A percentile compares a stretch with the other conserved stretches of the same genome.
phyloP scores from a whole-genome alignment of 108 stramenopile genomes.

The Cyclotella baltica region DNA sequence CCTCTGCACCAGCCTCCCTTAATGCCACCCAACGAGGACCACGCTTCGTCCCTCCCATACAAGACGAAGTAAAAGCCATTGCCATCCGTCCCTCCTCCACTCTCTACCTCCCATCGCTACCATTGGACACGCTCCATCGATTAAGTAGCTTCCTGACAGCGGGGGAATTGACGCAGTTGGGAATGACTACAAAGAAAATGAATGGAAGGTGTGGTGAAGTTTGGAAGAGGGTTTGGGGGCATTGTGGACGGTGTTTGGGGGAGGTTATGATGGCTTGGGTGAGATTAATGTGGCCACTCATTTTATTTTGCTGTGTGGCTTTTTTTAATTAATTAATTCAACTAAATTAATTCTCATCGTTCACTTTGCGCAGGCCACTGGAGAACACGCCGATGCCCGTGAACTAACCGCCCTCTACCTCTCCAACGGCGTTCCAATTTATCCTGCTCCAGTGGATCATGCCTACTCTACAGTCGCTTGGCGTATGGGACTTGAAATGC shows the following conservation, averaged over 20 bases:
- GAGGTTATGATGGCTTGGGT: slow-evolving; percentile 81
- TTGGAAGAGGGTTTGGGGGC: slow-evolving; percentile 69
- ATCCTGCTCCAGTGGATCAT: slow-evolving; percentile 75
- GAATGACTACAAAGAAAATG: slow-evolving; percentile 1
- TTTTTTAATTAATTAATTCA: not conserved
- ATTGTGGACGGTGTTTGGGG: slow-evolving; percentile 80
- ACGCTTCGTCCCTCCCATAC: not conserved
- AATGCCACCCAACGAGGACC: not conserved
- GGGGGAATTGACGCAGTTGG: not conserved
- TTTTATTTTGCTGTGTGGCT: not conserved
- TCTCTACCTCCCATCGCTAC: not conserved
- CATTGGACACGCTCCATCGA: not conserved
- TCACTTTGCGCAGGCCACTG: slow-evolving; percentile 49
- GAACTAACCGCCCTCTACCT: slow-evolving; percentile 81
- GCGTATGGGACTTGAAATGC: slow-evolving; percentile 75
- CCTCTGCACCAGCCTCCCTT: not conserved
- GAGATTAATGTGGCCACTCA: slow-evolving; percentile 34
- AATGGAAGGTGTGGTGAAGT: slow-evolving; percentile 48
- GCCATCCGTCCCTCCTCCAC: slow-evolving; percentile 5
- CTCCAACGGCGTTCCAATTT: slow-evolving; percentile 76
- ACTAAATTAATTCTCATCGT: not conserved
- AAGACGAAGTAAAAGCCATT: not conserved
- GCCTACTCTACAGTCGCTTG: slow-evolving; percentile 77
- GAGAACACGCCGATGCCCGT: slow-evolving; percentile 79
- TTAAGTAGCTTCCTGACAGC: not conserved